These are phyloP conservation scores for Candida rishiriensis DNA, from an alignment of 805 yeast species.

Conservation along the genomic window DNA sequence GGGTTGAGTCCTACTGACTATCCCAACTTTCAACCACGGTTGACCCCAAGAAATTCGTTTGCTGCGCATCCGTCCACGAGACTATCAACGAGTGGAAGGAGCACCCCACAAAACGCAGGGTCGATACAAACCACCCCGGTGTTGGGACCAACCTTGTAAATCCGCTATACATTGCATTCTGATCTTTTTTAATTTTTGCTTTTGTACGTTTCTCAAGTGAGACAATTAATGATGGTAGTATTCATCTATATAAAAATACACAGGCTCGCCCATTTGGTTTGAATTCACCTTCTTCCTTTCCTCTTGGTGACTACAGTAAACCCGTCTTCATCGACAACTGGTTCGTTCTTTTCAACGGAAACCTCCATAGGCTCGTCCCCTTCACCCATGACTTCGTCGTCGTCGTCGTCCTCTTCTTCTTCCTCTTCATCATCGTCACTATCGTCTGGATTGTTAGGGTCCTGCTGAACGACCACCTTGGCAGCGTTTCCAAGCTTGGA, in stretches of 20 bases:
- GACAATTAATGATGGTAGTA: too few species aligned
- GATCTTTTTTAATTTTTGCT: too few species aligned
- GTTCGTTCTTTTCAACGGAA: constrained; percentile 37
- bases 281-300: constrained; percentile 44
- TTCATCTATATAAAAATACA: background rate
- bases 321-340: constrained; percentile 90
- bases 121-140: constrained; percentile 7
- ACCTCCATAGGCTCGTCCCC: constrained; percentile 16
- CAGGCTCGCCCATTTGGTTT: too few species aligned
- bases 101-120: background rate
- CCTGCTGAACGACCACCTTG: constrained; percentile 47
- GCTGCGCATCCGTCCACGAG: constrained; percentile 6
- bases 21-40: constrained; percentile 14
- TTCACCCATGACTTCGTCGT: constrained; percentile 35
- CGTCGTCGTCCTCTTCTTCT: constrained; percentile 33
- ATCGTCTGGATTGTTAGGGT: constrained; percentile 60
- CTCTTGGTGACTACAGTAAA: constrained; percentile 81
- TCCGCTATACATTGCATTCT: too few species aligned
- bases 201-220: too few species aligned
- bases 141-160: constrained; percentile 6
- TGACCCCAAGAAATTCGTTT: constrained; percentile 22
- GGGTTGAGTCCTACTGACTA: constrained; percentile 4
- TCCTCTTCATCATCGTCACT: constrained; percentile 44
- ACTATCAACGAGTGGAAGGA: constrained; percentile 7
- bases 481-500: constrained; percentile 22